Evolutionary conservation across 2,329 filamentous ascomycete species (phyloP).

Genomic region (Dothistroma pini): DNA sequence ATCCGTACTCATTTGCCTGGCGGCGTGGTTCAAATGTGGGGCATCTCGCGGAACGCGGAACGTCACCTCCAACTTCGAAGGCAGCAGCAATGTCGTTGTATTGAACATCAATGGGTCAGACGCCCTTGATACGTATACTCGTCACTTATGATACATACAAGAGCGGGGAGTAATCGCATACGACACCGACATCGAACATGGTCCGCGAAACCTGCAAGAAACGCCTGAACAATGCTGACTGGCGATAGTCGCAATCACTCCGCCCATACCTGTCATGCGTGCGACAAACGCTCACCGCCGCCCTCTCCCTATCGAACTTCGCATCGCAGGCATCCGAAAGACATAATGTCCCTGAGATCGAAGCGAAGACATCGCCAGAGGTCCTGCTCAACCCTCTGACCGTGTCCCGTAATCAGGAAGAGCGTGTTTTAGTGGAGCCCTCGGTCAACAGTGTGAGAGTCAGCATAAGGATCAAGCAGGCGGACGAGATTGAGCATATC

Average conservation of each 20-base stretch:
- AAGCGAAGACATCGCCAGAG: slow-evolving; percentile 89
- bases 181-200: slow-evolving; percentile 8
- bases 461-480: slow-evolving; percentile 99
- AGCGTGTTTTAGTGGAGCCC: slow-evolving; percentile 92
- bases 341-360: slow-evolving; percentile 97
- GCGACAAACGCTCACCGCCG: slow-evolving; percentile 87
- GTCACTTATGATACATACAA: neutral
- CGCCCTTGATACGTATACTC: neutral
- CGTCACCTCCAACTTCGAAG: no score
- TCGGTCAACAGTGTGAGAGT: slow-evolving; percentile 96
- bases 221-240: slow-evolving; percentile 11
- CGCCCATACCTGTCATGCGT: slow-evolving; percentile 96
- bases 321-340: slow-evolving; percentile 94
- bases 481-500: slow-evolving; percentile 97
- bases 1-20: no score
- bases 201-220: slow-evolving; percentile 6
- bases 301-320: slow-evolving; percentile 93
- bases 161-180: neutral
- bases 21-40: no score
- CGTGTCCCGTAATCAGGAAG: slow-evolving; percentile 92
- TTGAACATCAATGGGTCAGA: neutral
- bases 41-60: no score
- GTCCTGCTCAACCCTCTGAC: slow-evolving; percentile 87
- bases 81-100: neutral
- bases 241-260: slow-evolving; percentile 84